Base-by-base conservation (phyloP, 108 stramenopile species). In the Nitzschia sp. region DNA sequence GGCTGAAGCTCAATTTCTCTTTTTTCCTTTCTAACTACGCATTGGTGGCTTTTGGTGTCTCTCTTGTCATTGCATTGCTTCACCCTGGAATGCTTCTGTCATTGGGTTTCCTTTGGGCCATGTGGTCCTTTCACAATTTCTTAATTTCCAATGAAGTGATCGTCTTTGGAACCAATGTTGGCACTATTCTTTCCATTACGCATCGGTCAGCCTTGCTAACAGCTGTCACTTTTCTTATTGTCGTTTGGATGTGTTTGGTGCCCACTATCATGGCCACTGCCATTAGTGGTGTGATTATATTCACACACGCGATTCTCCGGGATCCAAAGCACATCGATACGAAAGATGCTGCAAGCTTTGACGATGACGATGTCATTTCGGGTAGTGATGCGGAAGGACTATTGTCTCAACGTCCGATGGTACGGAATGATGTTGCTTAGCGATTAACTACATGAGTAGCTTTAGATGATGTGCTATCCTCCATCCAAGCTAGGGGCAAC, bases 21-120 rank as follows among this genome's bases (percentile, higher is more conserved):
- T 91, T 80, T 64, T 94, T 94, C 61, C 67, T 91, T 7, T 88
- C 93, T 41, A 94, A 94, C 58, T 94, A 94, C 69, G 85, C 84
- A 12, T 63, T 94, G 17, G 50, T 88, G 42, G 72, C 81, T 0
- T 24, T 63, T 7, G 85, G 87, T 38, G 87, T 87, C 20, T 80
- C 86, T 10, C 25, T 91, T 14, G 86, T 94, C 12, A 85, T 91
- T 50, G 88, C 86, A 3, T 69, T 94, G 52, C 79, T 91, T 83
- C 93, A 94, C 70, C 90, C 90, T 2, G 76, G 79, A 20, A 94
- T 91, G 89, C 48, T 94, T 1, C 8, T 91, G 19, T 84, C 74
- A 22, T 58, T 91, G 43, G 85, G 76, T 9, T 22, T 82, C 19
- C 72, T 91, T 0, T 87, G 73, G 66, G 80, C 63, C 29, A 48